Conservation (phyloP, 1,284 basidiomycete genomes). For the Rugosomyces carneus region DNA sequence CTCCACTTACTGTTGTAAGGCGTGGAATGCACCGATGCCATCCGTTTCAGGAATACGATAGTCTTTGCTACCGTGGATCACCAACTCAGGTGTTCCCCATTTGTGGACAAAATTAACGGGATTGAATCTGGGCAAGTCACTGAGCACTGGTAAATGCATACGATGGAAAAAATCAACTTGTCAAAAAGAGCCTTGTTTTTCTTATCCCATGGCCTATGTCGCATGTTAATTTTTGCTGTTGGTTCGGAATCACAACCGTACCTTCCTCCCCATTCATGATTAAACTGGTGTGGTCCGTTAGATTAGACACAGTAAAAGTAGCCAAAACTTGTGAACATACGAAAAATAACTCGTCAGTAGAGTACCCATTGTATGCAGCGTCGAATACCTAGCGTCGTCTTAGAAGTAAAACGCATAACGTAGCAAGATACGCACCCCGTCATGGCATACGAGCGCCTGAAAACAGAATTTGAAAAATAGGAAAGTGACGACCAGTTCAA, state of each 20-base stretch:
- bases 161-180: constrained; percentile 33
- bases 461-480: neutral
- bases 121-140: constrained; percentile 40
- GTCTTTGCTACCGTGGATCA: constrained; percentile 85
- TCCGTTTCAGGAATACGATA: constrained; percentile 82
- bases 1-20: constrained; percentile 63
- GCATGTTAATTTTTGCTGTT: neutral
- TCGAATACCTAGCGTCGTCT: constrained; percentile 51
- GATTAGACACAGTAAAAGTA: neutral
- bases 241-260: constrained; percentile 5
- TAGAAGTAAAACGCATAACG: neutral
- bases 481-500: neutral
- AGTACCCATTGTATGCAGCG: constrained; percentile 66
- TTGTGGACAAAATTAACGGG: constrained; percentile 76
- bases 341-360: constrained; percentile 86
- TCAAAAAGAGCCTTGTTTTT: constrained; percentile 48
- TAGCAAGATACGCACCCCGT: constrained; percentile 55
- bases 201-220: constrained; percentile 59
- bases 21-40: constrained; percentile 77
- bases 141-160: neutral
- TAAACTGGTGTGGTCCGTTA: constrained; percentile 44
- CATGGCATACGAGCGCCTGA: constrained; percentile 76
- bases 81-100: constrained; percentile 81
- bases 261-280: constrained; percentile 76
- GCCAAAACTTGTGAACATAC: constrained; percentile 37